These are phyloP conservation scores for Crithidia fasciculata DNA, from an alignment of 208 protist genomes.

Conservation along the genomic window DNA sequence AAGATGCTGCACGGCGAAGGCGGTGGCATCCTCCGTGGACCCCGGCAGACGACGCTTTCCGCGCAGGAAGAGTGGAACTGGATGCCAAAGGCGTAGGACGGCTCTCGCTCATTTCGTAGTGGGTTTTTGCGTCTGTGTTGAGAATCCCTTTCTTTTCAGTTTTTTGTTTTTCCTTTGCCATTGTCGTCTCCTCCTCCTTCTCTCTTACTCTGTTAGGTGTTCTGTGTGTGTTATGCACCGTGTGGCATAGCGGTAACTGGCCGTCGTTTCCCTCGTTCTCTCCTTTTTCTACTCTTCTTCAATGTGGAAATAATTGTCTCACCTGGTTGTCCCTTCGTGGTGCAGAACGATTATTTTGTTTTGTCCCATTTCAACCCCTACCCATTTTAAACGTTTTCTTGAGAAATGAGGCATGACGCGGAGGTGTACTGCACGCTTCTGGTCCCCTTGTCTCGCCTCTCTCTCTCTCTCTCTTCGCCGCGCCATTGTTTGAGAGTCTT, in stretches of 20 bases:
- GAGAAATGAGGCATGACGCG: no score
- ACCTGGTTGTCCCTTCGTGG: no score
- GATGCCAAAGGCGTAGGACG: conserved; percentile 1
- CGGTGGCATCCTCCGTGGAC: not conserved
- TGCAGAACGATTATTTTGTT: no score
- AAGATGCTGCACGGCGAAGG: conserved; percentile 18
- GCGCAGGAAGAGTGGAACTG: conserved; percentile 30
- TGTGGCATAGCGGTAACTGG: no score
- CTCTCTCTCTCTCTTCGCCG: no score
- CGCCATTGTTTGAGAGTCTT: no score
- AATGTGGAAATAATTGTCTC: not conserved
- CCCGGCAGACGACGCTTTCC: conserved; percentile 6
- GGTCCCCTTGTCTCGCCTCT: no score
- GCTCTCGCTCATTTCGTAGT: not conserved
- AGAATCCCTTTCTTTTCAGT: not conserved
- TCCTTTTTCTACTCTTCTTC: not conserved
- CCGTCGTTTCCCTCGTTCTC: not conserved
- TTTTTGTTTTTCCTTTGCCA: not conserved
- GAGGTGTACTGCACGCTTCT: no score
- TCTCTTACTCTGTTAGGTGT: conserved; percentile 1
- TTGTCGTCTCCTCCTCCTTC: not conserved
- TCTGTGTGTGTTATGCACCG: not conserved
- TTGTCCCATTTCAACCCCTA: no score
- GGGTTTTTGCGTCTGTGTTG: not conserved
- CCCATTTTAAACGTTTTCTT: no score